Conservation (phyloP, 768 basidiomycete species). For the Kwoniella sp. region DNA sequence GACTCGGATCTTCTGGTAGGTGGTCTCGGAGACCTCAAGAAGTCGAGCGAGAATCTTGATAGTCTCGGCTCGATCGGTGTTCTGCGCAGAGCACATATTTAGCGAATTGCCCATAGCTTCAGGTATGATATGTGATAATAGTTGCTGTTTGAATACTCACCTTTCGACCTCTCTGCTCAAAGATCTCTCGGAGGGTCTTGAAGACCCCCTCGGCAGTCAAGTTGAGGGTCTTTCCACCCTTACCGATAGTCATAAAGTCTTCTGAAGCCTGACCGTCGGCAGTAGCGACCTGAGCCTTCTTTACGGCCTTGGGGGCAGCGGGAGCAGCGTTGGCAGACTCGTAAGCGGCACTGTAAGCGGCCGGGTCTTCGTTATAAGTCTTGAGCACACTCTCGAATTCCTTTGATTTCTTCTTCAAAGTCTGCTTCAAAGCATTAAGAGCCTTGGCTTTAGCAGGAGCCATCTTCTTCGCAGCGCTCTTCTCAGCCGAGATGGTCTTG, state of each 20-base stretch:
- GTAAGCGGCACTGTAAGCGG: slow-evolving; percentile 79
- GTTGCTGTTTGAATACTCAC: too few relatives aligned
- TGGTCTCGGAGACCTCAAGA: slow-evolving; percentile 77
- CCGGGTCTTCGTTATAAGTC: slow-evolving; percentile 84
- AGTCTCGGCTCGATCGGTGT: slow-evolving; percentile 94
- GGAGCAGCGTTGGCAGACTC: slow-evolving; percentile 52
- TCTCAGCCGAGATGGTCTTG: slow-evolving; percentile 76
- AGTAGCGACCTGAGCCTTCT: slow-evolving; percentile 54
- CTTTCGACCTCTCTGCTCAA: slow-evolving; percentile 96
- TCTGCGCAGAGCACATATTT: slow-evolving; percentile 62
- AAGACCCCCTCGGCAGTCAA: slow-evolving; percentile 76
- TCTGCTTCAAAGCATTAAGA: slow-evolving; percentile 96
- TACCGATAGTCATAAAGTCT: slow-evolving; percentile 87
- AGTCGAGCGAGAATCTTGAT: slow-evolving; percentile 86
- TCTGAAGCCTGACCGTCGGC: slow-evolving; percentile 59
- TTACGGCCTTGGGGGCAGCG: slow-evolving; percentile 59
- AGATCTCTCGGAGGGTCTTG: slow-evolving; percentile 85
- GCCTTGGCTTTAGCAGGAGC: slow-evolving; percentile 88
- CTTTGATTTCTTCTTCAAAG: slow-evolving; percentile 84
- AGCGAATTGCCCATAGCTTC: too few relatives aligned
- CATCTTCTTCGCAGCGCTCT: slow-evolving; percentile 94
- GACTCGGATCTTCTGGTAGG: slow-evolving; percentile 92
- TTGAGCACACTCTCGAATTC: slow-evolving; percentile 82
- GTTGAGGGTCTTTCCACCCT: slow-evolving; percentile 79
- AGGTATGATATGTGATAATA: too few relatives aligned